Conservation (phyloP, 1,284 basidiomycete genomes). For the Earliella scabrosa region DNA sequence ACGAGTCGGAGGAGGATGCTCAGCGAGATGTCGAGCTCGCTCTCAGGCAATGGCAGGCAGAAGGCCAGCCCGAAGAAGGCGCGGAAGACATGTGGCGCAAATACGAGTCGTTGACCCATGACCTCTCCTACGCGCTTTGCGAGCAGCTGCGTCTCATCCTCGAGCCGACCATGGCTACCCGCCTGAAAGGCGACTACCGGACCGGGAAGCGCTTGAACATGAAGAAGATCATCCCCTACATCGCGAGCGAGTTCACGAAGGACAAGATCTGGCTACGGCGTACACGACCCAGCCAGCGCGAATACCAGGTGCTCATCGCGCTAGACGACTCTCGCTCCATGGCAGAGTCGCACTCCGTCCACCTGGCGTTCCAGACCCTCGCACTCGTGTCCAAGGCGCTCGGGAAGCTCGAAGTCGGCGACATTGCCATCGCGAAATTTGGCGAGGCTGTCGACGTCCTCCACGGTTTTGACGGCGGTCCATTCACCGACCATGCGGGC, state of each 20-base stretch:
- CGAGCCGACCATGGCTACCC: conserved; percentile 93
- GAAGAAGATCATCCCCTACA: conserved; percentile 99
- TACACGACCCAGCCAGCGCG: conserved; percentile 91
- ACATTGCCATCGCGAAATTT: conserved; percentile 92
- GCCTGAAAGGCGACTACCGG: conserved; percentile 96
- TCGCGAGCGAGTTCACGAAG: conserved; percentile 98
- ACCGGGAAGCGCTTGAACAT: conserved; percentile 99
- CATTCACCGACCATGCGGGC: conserved; percentile 82
- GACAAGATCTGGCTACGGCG: conserved; percentile 99
- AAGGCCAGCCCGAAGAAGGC: conserved; percentile 57
- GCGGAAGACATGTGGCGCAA: conserved; percentile 88
- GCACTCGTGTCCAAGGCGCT: conserved; percentile 93
- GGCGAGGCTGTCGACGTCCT: conserved; percentile 89
- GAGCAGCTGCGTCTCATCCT: conserved; percentile 98
- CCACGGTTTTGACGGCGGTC: conserved; percentile 82
- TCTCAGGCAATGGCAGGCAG: conserved; percentile 66
- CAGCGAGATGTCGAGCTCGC: conserved; percentile 55
- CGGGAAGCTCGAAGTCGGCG: conserved; percentile 92
- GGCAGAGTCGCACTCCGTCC: conserved; percentile 92
- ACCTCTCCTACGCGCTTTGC: conserved; percentile 90
- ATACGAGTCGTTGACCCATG: conserved; percentile 90
- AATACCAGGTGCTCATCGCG: conserved; percentile 95
- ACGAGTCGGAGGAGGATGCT: conserved; percentile 25
- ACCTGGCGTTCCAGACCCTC: conserved; percentile 94
- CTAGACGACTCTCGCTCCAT: conserved; percentile 98